A percentile compares a stretch with the other conserved stretches of the same genome.
These are phyloP conservation scores for Leptographium lundbergii DNA, from an alignment of 2,329 filamentous ascomycete species.

Conservation along the genomic window DNA sequence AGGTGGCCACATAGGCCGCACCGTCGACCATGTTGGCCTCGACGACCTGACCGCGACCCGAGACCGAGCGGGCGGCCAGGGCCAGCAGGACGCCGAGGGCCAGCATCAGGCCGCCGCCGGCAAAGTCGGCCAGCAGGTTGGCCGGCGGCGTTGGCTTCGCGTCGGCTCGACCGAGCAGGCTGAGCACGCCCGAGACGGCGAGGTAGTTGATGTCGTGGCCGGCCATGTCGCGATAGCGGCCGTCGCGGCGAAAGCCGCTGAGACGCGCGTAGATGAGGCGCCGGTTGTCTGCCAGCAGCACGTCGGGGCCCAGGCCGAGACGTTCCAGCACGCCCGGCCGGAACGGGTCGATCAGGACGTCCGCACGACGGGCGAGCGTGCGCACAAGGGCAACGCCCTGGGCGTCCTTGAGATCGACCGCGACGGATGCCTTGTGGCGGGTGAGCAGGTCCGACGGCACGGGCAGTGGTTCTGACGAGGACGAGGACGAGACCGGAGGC, in stretches of 20 bases:
- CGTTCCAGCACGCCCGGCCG: slow-evolving; percentile 83
- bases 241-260: slow-evolving; percentile 82
- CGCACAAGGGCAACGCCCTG: slow-evolving; percentile 54
- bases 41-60: slow-evolving; percentile 71
- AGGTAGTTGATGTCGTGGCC: slow-evolving; percentile 97
- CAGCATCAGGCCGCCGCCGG: slow-evolving; percentile 71
- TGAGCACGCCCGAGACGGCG: slow-evolving; percentile 69
- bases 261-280: slow-evolving; percentile 71
- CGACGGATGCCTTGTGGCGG: slow-evolving; percentile 68
- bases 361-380: slow-evolving; percentile 47
- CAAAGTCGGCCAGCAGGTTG: slow-evolving; percentile 85
- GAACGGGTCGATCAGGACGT: slow-evolving; percentile 87
- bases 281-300: slow-evolving; percentile 55
- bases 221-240: slow-evolving; percentile 75
- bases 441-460: slow-evolving; percentile 60
- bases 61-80: slow-evolving; percentile 49
- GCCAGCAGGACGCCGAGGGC: slow-evolving; percentile 76
- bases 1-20: slow-evolving; percentile 62
- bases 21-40: slow-evolving; percentile 98
- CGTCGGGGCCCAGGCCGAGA: slow-evolving; percentile 61
- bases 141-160: slow-evolving; percentile 65
- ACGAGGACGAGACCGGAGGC: slow-evolving; percentile 20
- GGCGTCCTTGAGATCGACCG: slow-evolving; percentile 62
- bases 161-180: slow-evolving; percentile 57
- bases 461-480: neutral